Base-by-base conservation (phyloP, 2,329 filamentous ascomycete species). In the Emericellopsis atlantica region DNA sequence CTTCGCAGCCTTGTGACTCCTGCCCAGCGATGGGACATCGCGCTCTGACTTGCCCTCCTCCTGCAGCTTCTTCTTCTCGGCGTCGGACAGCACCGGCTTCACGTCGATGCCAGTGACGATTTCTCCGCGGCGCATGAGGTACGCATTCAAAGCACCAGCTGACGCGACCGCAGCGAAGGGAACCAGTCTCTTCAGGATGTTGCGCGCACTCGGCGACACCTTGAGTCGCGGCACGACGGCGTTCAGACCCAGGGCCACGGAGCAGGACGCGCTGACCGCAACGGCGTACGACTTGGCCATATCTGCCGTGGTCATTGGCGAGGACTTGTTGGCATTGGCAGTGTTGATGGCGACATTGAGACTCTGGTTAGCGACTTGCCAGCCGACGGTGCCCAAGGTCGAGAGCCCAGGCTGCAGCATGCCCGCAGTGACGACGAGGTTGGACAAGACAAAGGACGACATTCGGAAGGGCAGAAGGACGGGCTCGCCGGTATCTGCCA, bases 311-410 rank as follows among this genome's bases (percentile, higher is more conserved):
- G 84, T 84, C 47, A 96, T 74, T 1, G 90, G 87, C 4, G 87
- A 89, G 32, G 88, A 95, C 63, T 98, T 98, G 74, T 98, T 98
- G 47, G 90, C 87, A 61, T 98, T 98, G 56, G 90, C 85, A 59
- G 79, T 88, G 73, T 98, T 98, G 72, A 98, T 90, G 50, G 87
- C 90, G 23, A 98, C 92, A 60, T 98, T 98, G 52, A 98, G 81
- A 11, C 89, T 95, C 67, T 98, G 92, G 65, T 98, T 98, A 50
- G 84, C 78, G 44, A 95, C 78, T 65, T 98, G 92, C 92, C 92
- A 98, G 49, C 82, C 81, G 32, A 96, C 71, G 5, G 87, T 95
- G 40, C 90, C 92, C 34, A 75, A 74, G 36, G 82, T 95, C 52
- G 75, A 69, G 21, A 96, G 74, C 9, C 84, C 84, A 4, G 92